phyloP scores from a whole-genome alignment of 2,329 filamentous ascomycete genomes.

The Ceratocystis papillata region DNA sequence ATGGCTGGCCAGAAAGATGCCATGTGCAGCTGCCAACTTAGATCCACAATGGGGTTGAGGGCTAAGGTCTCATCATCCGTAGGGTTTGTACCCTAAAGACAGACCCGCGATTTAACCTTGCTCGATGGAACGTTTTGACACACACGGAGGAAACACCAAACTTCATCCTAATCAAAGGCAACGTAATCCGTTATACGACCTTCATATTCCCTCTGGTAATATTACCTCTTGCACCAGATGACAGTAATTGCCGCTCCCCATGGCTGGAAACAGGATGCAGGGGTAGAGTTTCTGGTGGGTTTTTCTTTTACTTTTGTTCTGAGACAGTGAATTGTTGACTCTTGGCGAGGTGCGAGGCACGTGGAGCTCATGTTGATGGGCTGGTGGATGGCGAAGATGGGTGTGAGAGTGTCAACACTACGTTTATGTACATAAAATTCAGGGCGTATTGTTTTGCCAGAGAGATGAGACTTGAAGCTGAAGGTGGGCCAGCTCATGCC shows the following conservation, averaged over 20 bases:
- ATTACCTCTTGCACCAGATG: not conserved
- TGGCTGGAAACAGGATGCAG: not conserved
- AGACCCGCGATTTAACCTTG: not conserved
- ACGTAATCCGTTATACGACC: not conserved
- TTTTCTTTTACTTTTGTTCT: too few relatives aligned
- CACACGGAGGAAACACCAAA: constrained; percentile 12
- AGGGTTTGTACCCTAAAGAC: not conserved
- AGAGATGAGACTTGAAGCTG: not conserved
- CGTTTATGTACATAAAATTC: not conserved
- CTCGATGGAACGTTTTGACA: constrained; percentile 3
- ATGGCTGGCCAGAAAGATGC: too few relatives aligned
- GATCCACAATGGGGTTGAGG: not conserved
- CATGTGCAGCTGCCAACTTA: not conserved
- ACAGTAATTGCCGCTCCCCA: not conserved
- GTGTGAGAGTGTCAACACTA: not conserved
- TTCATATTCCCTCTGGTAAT: not conserved
- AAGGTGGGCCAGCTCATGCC: not conserved
- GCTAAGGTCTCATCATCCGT: not conserved
- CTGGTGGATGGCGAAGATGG: not conserved
- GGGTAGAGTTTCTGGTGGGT: not conserved
- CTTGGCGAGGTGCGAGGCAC: too few relatives aligned
- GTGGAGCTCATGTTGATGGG: not conserved
- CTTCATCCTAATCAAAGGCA: not conserved
- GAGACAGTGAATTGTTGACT: too few relatives aligned
- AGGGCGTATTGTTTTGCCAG: not conserved